These are phyloP conservation scores for Kazachstania taianensis DNA, from an alignment of 805 yeast genomes.

Conservation along the genomic window DNA sequence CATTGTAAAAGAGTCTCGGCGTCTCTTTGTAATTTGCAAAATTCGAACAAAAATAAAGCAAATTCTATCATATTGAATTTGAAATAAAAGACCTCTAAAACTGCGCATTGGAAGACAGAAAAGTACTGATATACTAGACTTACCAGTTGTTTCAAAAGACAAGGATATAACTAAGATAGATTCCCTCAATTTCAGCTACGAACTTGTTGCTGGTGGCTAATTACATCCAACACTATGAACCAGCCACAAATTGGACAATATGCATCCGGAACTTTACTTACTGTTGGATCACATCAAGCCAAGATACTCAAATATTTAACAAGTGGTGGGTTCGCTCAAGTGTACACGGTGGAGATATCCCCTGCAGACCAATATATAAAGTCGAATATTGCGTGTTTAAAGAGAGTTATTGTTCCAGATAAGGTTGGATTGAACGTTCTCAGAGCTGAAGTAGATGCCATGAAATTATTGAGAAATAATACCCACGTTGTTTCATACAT, in stretches of 20 bases:
- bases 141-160: too few relatives aligned
- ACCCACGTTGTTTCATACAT: slow-evolving; percentile 79
- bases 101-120: too few relatives aligned
- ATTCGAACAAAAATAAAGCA: too few relatives aligned
- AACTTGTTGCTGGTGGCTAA: too few relatives aligned
- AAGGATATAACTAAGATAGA: too few relatives aligned
- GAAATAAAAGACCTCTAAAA: too few relatives aligned
- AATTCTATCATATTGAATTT: too few relatives aligned
- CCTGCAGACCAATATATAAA: slow-evolving; percentile 50
- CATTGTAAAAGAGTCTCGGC: too few relatives aligned
- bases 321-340: slow-evolving; percentile 94
- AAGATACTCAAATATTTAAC: slow-evolving; percentile 62
- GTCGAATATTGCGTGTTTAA: slow-evolving; percentile 62
- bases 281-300: slow-evolving; percentile 79
- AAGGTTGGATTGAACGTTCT: slow-evolving; percentile 72
- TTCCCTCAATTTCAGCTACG: too few relatives aligned
- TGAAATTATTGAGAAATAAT: slow-evolving; percentile 77
- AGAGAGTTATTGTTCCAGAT: slow-evolving; percentile 88
- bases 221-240: too few relatives aligned
- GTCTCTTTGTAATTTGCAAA: too few relatives aligned
- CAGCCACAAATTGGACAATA: slow-evolving; percentile 36
- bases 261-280: slow-evolving; percentile 64
- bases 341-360: slow-evolving; percentile 64
- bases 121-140: too few relatives aligned
- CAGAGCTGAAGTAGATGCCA: slow-evolving; percentile 94